Conservation (phyloP, 352 stramenopile genomes). For the Pythium sp. region DNA sequence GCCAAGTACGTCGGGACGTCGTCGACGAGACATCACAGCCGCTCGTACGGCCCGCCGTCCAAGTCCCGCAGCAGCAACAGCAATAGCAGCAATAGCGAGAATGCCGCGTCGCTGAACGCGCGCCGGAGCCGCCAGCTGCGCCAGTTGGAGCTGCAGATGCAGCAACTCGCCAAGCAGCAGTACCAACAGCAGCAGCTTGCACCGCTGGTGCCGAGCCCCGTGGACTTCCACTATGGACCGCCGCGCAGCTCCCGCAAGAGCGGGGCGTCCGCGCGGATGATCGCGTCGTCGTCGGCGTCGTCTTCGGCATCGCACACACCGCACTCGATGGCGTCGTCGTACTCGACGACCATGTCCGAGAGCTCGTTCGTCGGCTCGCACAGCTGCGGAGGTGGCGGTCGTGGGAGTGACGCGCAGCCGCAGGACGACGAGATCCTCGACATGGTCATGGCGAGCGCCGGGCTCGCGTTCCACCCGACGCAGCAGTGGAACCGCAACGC, state of each 20-base stretch:
- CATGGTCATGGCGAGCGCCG: slow-evolving; percentile 30
- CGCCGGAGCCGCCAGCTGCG: slow-evolving; percentile 12
- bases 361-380: slow-evolving; percentile 33
- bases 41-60: not conserved
- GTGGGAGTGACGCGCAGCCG: slow-evolving; percentile 8
- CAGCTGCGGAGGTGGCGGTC: not conserved
- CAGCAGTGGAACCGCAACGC: slow-evolving; percentile 17
- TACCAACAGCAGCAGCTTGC: slow-evolving; percentile 9
- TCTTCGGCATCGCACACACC: slow-evolving; percentile 1
- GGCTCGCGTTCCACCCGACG: slow-evolving; percentile 11
- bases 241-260: slow-evolving; percentile 2
- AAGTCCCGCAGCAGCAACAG: not conserved
- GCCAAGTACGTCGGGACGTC: not conserved
- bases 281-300: not conserved
- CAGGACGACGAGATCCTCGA: slow-evolving; percentile 27
- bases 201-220: slow-evolving; percentile 5
- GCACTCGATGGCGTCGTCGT: slow-evolving; percentile 18
- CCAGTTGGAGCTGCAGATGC: slow-evolving; percentile 17
- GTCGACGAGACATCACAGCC: not conserved
- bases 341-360: slow-evolving; percentile 37
- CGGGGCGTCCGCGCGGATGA: not conserved
- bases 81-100: not conserved
- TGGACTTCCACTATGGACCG: slow-evolving; percentile 4
- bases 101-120: slow-evolving; percentile 10
- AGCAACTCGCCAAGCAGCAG: slow-evolving; percentile 13